phyloP scores from a whole-genome alignment of 192 early-diverging fungal species.

The Piromyces sp. region DNA sequence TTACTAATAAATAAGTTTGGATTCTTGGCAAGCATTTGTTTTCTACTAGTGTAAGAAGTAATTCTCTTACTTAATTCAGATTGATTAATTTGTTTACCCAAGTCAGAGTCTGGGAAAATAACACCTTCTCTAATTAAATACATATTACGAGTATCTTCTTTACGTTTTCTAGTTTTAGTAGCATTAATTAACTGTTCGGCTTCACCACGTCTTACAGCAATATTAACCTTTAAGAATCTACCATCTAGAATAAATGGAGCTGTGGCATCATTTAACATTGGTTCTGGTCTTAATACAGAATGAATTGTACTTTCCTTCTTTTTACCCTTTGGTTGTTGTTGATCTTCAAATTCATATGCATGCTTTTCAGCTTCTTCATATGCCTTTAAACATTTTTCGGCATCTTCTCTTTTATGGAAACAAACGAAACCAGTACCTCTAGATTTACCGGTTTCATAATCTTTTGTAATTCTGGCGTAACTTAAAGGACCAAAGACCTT shows the following conservation, averaged over 20 bases:
- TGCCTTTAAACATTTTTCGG: conserved; percentile 54
- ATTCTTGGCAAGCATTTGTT: conserved; percentile 61
- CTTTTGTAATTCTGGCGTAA: conserved; percentile 72
- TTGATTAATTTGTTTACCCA: conserved; percentile 46
- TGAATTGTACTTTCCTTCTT: background rate
- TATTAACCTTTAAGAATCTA: conserved; percentile 60
- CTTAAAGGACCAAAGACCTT: conserved; percentile 48
- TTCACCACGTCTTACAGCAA: conserved; percentile 55
- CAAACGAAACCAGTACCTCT: conserved; percentile 91
- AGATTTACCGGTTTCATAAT: conserved; percentile 61
- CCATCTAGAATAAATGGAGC: conserved; percentile 58
- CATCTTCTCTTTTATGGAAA: conserved; percentile 51
- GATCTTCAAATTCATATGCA: conserved; percentile 16
- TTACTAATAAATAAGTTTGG: conserved; percentile 78
- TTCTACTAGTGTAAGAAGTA: conserved; percentile 61
- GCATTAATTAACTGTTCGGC: conserved; percentile 46
- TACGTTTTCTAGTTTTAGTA: conserved; percentile 36
- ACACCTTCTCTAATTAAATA: conserved; percentile 87
- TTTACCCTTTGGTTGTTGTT: conserved; percentile 13
- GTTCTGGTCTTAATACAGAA: conserved; percentile 26
- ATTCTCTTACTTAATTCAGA: conserved; percentile 70
- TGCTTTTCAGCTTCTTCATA: conserved; percentile 41
- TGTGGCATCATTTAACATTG: conserved; percentile 9
- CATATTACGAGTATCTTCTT: conserved; percentile 63
- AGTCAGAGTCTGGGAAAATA: conserved; percentile 67